Evolutionary conservation across 164 flowering plant genomes (phyloP).

Genomic region (Chimonanthus salicifolius): DNA sequence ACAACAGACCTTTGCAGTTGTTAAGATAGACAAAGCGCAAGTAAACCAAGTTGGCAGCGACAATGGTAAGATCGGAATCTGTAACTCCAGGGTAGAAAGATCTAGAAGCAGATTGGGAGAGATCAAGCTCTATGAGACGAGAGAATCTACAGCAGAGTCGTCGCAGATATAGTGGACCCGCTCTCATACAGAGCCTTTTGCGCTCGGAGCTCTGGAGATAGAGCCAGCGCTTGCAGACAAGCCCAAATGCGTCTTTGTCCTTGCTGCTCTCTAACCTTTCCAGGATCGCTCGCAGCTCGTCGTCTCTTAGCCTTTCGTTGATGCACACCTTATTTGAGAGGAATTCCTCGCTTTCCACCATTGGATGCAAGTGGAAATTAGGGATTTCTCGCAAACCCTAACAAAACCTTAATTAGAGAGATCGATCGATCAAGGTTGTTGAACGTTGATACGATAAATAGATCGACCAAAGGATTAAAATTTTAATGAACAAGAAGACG

Average conservation of each 20-base stretch:
- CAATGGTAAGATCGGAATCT: conserved; percentile 72
- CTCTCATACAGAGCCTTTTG: conserved; percentile 78
- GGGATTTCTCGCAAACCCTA: neutral
- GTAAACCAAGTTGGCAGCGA: conserved; percentile 56
- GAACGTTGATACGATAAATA: too few species aligned
- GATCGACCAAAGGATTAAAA: too few species aligned
- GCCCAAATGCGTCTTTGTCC: conserved; percentile 72
- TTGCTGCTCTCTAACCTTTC: conserved; percentile 45
- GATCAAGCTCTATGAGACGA: conserved; percentile 54
- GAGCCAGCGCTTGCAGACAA: conserved; percentile 94
- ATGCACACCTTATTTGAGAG: conserved; percentile 30
- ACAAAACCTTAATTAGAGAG: too few species aligned
- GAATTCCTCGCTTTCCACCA: conserved; percentile 7
- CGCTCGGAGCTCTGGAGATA: conserved; percentile 77
- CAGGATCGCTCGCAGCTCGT: conserved; percentile 68
- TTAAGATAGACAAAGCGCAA: conserved; percentile 52
- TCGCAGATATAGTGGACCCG: conserved; percentile 79
- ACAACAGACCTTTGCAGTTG: conserved; percentile 60
- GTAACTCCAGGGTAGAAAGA: conserved; percentile 89
- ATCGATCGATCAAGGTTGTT: too few species aligned
- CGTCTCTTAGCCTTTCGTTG: conserved; percentile 72
- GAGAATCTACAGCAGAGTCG: conserved; percentile 70
- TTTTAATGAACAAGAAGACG: neutral
- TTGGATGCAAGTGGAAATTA: neutral
- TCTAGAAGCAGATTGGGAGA: conserved; percentile 74